phyloP scores from a whole-genome alignment of 2,329 filamentous ascomycete species.

The Ramichloridium luteum region DNA sequence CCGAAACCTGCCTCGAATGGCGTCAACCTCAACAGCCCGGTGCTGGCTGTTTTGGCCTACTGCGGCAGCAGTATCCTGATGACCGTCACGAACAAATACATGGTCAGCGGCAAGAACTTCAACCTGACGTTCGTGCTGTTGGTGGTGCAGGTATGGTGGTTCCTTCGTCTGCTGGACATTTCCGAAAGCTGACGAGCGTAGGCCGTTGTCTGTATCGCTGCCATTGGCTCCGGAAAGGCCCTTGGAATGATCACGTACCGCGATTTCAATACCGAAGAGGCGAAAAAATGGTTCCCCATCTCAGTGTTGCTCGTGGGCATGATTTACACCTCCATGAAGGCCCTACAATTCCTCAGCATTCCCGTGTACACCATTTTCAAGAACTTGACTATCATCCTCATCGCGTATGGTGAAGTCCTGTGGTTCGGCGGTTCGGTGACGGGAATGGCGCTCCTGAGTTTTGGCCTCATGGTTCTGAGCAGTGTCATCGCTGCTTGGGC shows the following conservation, averaged over 20 bases:
- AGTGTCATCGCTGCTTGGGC: slow-evolving; percentile 94
- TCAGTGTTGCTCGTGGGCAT: slow-evolving; percentile 92
- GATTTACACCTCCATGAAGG: slow-evolving; percentile 97
- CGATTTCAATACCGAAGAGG: slow-evolving; percentile 80
- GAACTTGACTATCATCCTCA: slow-evolving; percentile 97
- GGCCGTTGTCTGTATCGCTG: slow-evolving; percentile 78
- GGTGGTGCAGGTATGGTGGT: slow-evolving; percentile 66
- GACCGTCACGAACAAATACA: slow-evolving; percentile 99
- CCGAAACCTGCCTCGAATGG: slow-evolving; percentile 28
- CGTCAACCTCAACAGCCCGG: slow-evolving; percentile 50
- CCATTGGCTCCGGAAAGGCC: slow-evolving; percentile 74
- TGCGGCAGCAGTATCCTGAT: slow-evolving; percentile 95
- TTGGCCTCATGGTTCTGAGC: slow-evolving; percentile 91
- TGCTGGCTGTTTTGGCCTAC: slow-evolving; percentile 74
- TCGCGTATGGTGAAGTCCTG: slow-evolving; percentile 93
- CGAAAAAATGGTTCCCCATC: slow-evolving; percentile 94
- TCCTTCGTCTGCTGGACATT: too few species aligned
- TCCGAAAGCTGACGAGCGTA: too few species aligned
- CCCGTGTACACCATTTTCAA: slow-evolving; percentile 99
- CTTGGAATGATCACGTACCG: slow-evolving; percentile 67
- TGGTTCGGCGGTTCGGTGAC: slow-evolving; percentile 95
- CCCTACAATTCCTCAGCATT: slow-evolving; percentile 89
- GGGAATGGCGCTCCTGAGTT: slow-evolving; percentile 76
- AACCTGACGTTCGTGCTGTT: slow-evolving; percentile 96
- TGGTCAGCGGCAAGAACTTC: slow-evolving; percentile 79